Evolutionary conservation across 805 yeast genomes (phyloP).

Genomic region (Metschnikowia matae): DNA sequence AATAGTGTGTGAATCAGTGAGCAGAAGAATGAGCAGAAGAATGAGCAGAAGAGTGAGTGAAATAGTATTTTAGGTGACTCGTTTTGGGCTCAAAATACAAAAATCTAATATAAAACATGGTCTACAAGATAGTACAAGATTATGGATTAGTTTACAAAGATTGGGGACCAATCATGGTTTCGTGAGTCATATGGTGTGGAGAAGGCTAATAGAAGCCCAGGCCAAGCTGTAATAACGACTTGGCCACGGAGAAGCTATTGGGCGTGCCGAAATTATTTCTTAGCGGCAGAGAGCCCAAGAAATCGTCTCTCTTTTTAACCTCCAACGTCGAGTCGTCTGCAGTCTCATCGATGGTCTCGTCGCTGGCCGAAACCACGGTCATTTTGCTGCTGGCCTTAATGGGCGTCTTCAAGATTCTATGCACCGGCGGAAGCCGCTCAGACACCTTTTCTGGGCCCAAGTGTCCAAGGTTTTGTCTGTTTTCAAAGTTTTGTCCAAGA

Average conservation of each 20-base stretch:
- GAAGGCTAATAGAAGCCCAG: constrained; percentile 20
- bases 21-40: too few species aligned
- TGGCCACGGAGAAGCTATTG: constrained; percentile 43
- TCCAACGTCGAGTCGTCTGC: constrained; percentile 17
- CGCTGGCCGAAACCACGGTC: constrained; percentile 17
- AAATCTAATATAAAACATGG: too few species aligned
- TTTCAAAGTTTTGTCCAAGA: background rate
- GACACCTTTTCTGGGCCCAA: background rate
- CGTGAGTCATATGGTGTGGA: constrained; percentile 1
- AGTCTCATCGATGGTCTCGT: constrained; percentile 22
- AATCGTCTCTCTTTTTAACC: constrained; percentile 16
- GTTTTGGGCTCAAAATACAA: too few species aligned
- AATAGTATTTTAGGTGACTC: too few species aligned
- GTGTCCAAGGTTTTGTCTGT: too few species aligned
- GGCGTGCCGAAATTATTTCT: constrained; percentile 38
- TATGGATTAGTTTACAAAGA: background rate
- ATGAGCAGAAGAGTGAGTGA: too few species aligned
- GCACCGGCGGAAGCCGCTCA: constrained; percentile 34
- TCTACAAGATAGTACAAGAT: background rate
- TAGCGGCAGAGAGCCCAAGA: constrained; percentile 35
- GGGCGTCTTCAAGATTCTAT: constrained; percentile 42
- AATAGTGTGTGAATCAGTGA: too few species aligned
- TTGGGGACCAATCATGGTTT: background rate
- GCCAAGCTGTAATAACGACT: constrained; percentile 43
- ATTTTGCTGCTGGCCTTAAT: constrained; percentile 30